phyloP scores from a whole-genome alignment of 257 asterid genomes.

The Solanum stenotomum region DNA sequence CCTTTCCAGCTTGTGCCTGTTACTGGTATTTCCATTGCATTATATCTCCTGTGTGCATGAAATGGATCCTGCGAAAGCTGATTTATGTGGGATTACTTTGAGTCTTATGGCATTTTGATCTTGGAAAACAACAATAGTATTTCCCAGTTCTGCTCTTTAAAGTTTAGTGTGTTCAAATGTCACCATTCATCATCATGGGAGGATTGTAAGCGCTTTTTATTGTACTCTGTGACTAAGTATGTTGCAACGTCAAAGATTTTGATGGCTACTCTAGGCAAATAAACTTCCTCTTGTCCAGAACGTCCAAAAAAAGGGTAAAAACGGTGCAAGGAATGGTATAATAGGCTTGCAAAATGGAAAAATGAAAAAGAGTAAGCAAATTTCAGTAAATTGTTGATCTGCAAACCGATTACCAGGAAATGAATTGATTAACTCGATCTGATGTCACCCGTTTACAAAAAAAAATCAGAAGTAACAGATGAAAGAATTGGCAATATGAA shows the following conservation, averaged over 20 bases:
- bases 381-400: not conserved
- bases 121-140: not conserved
- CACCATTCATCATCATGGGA: not conserved
- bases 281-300: not conserved
- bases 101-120: not conserved
- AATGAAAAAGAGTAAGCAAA: not conserved
- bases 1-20: not conserved
- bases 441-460: not conserved
- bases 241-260: not conserved
- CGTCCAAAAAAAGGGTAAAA: not conserved
- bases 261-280: not conserved
- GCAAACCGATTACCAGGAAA: not conserved
- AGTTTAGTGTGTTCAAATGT: not conserved
- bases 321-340: not conserved
- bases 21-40: not conserved
- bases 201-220: not conserved
- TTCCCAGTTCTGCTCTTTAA: not conserved
- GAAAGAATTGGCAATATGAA: not conserved
- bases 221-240: not conserved
- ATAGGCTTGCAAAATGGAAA: not conserved
- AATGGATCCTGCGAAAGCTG: not conserved
- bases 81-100: not conserved
- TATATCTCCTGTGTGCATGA: not conserved
- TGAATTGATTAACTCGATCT: not conserved
- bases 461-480: not conserved